Conservation (phyloP, 345 rosid species). For the Gossypium stocksii region DNA sequence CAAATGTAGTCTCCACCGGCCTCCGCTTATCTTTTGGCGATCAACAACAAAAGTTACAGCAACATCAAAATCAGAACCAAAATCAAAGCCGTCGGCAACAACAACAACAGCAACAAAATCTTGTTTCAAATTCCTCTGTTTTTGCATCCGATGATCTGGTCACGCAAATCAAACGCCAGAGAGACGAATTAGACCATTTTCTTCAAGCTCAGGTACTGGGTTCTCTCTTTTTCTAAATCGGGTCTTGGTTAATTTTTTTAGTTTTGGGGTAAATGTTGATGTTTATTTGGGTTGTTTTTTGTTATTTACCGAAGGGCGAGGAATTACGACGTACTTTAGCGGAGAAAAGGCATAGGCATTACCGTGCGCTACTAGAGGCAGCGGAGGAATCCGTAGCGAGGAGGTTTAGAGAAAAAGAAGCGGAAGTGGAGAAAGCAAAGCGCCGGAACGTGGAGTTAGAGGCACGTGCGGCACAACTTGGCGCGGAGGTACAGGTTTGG, state of each 20-base stretch:
- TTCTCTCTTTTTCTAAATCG: neutral
- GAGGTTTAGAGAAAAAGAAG: constrained; percentile 62
- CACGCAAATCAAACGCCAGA: constrained; percentile 55
- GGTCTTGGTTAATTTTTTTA: neutral
- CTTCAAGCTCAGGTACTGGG: constrained; percentile 66
- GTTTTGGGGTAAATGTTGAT: neutral
- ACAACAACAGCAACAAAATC: constrained; percentile 18
- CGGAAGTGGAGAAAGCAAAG: constrained; percentile 68
- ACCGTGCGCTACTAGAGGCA: constrained; percentile 55
- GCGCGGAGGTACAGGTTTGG: constrained; percentile 76
- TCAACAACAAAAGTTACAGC: constrained; percentile 30
- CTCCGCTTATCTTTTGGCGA: constrained; percentile 61
- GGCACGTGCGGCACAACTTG: constrained; percentile 76
- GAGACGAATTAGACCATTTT: constrained; percentile 69
- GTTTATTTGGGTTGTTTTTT: neutral
- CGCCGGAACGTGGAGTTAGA: constrained; percentile 72
- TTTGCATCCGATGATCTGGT: constrained; percentile 46
- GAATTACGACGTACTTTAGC: constrained; percentile 71
- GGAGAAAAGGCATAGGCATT: constrained; percentile 72
- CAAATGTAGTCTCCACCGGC: constrained; percentile 77
- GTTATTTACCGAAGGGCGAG: constrained; percentile 45
- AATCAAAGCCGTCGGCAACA: constrained; percentile 4
- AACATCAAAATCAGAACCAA: constrained; percentile 10
- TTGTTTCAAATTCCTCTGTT: constrained; percentile 28
- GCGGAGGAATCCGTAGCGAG: constrained; percentile 61